Percentiles rank a stretch among this genome's conserved stretches.
phyloP scores from a whole-genome alignment of 2,329 filamentous ascomycete species.

The Colletotrichum destructivum region DNA sequence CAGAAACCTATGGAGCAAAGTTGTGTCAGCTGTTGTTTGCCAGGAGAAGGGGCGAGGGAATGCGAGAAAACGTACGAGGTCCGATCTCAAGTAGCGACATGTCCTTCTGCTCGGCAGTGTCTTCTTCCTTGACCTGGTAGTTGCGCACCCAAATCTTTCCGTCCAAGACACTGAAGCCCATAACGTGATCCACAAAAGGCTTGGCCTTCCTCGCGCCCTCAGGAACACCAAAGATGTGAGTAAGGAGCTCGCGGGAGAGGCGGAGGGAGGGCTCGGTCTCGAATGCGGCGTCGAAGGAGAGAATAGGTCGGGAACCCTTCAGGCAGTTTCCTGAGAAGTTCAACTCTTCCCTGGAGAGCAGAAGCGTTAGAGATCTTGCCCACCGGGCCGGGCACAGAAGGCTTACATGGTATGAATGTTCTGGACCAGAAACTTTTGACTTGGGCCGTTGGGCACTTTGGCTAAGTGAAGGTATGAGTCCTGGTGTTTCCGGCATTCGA shows the following conservation, averaged over 20 bases:
- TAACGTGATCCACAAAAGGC: constrained; percentile 95
- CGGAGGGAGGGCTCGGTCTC: constrained; percentile 64
- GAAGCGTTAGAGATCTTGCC: background rate
- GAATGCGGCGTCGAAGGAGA: constrained; percentile 95
- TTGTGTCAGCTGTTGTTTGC: too few relatives aligned
- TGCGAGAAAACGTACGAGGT: too few relatives aligned
- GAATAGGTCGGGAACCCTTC: constrained; percentile 90
- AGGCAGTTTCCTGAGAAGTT: constrained; percentile 98
- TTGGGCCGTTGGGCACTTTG: constrained; percentile 62
- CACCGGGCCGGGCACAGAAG: too few relatives aligned
- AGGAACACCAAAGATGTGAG: constrained; percentile 79
- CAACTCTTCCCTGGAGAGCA: constrained; percentile 80
- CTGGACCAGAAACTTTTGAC: constrained; percentile 80
- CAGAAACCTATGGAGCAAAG: background rate
- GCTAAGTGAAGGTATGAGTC: constrained; percentile 16
- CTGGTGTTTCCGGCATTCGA: constrained; percentile 75
- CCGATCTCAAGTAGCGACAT: too few relatives aligned
- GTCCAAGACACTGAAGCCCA: constrained; percentile 91
- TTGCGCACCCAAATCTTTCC: constrained; percentile 71
- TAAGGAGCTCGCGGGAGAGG: too few relatives aligned
- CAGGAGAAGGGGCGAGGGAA: too few relatives aligned
- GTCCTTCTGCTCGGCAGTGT: too few relatives aligned
- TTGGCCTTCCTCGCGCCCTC: constrained; percentile 91
- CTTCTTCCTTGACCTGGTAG: constrained; percentile 80
- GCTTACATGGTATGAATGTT: constrained; percentile 66